Conservation (phyloP, 208 protist species). For the Acanthamoeba lenticulata region DNA sequence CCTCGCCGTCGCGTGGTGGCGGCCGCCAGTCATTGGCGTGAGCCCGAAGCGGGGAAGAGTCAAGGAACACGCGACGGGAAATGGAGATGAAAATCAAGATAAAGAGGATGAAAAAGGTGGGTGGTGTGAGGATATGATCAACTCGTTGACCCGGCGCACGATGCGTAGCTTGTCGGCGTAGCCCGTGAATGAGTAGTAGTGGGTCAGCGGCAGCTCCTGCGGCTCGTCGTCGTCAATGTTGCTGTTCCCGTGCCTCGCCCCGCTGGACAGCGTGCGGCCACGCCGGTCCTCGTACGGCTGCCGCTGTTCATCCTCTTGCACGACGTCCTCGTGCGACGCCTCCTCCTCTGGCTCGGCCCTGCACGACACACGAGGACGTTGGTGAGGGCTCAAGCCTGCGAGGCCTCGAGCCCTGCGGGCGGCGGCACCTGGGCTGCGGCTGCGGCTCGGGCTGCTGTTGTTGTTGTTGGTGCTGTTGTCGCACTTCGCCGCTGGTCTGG, state of each 20-base stretch:
- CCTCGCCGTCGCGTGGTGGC: neutral
- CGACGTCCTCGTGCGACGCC: no score
- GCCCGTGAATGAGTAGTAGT: conserved; percentile 17
- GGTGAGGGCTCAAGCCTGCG: no score
- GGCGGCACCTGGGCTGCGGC: no score
- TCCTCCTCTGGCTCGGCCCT: no score
- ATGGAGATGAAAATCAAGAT: neutral
- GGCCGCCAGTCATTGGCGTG: neutral
- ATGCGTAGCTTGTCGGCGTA: neutral
- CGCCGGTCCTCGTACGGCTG: no score
- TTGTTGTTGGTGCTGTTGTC: no score
- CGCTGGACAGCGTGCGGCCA: no score
- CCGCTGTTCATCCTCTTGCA: no score
- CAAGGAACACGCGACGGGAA: neutral
- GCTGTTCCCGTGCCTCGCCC: neutral
- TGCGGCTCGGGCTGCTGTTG: no score
- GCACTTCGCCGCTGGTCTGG: conserved; percentile 19
- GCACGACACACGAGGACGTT: no score
- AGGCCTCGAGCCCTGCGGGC: no score
- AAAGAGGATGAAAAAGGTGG: no score
- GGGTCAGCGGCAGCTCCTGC: neutral
- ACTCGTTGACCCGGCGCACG: neutral
- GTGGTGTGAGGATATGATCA: neutral
- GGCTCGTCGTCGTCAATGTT: neutral
- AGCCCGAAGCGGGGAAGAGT: neutral